phyloP scores from a whole-genome alignment of 2,329 filamentous ascomycete species.

The Colletotrichum tanaceti region DNA sequence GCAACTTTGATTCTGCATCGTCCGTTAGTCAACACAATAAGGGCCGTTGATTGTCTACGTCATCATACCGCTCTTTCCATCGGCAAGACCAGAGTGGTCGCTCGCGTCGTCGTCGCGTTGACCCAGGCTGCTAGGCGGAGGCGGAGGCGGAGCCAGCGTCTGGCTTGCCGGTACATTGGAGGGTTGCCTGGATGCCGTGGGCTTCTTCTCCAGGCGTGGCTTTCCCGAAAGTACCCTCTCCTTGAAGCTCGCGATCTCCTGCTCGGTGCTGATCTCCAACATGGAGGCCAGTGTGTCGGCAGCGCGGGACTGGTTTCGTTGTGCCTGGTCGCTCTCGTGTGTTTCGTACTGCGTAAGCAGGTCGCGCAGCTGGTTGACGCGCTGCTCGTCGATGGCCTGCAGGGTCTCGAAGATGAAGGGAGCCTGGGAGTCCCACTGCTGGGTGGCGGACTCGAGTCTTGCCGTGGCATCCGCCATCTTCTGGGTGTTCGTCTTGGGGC shows the following conservation, averaged over 20 bases:
- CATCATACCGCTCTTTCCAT: conserved; percentile 44
- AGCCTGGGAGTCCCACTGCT: conserved; percentile 93
- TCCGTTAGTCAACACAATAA: conserved; percentile 44
- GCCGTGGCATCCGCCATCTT: conserved; percentile 81
- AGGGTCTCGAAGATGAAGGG: conserved; percentile 95
- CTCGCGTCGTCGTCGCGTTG: conserved; percentile 56
- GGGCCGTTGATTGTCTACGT: not conserved
- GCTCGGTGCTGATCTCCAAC: conserved; percentile 85
- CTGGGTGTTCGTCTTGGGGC: conserved; percentile 77
- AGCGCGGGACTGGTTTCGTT: conserved; percentile 77
- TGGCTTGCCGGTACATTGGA: conserved; percentile 50
- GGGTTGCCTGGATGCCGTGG: conserved; percentile 54
- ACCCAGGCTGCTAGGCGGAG: conserved; percentile 42
- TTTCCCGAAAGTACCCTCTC: conserved; percentile 39
- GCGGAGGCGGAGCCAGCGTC: conserved; percentile 46
- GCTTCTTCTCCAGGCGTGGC: conserved; percentile 54
- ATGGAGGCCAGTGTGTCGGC: conserved; percentile 85
- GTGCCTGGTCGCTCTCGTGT: conserved; percentile 87
- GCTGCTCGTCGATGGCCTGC: conserved; percentile 88
- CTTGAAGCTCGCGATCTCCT: conserved; percentile 72
- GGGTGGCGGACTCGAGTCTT: conserved; percentile 80
- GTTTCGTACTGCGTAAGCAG: conserved; percentile 93
- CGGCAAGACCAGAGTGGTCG: conserved; percentile 55
- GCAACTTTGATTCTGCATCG: conserved; percentile 64
- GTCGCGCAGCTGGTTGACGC: conserved; percentile 90